Evolutionary conservation across 2,329 filamentous ascomycete species (phyloP).

Genomic region (Aspergillus bombycis): DNA sequence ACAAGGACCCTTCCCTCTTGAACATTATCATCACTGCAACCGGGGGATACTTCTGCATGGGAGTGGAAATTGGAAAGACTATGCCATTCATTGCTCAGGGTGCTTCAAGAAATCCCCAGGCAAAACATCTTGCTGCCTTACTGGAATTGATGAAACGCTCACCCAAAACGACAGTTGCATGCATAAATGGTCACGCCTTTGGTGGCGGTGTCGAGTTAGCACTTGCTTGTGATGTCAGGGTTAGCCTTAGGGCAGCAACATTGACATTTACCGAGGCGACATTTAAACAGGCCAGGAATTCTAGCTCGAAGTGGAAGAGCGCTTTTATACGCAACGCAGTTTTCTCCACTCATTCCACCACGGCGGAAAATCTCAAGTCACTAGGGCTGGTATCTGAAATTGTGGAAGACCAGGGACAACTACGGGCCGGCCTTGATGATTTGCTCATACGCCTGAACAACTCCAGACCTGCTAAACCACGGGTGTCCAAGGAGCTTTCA

Average conservation of each 20-base stretch:
- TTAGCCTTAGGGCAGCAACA: slow-evolving; percentile 2
- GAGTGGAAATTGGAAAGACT: slow-evolving; percentile 3
- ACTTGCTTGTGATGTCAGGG: slow-evolving; percentile 2
- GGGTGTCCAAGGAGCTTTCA: neutral
- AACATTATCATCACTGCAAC: slow-evolving; percentile 2
- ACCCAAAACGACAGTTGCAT: slow-evolving; percentile 4
- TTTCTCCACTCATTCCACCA: slow-evolving; percentile 6
- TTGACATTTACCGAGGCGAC: slow-evolving; percentile 7
- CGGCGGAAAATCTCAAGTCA: slow-evolving; percentile 1
- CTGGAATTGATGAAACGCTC: slow-evolving; percentile 1
- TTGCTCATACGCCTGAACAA: slow-evolving; percentile 3
- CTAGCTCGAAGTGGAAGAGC: neutral
- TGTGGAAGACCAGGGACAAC: neutral
- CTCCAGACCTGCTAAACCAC: slow-evolving; percentile 3
- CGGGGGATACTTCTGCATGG: slow-evolving; percentile 12
- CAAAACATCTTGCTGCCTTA: neutral
- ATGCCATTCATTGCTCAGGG: neutral
- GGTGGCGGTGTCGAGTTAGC: slow-evolving; percentile 9
- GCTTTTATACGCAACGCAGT: neutral
- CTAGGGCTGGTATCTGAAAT: slow-evolving; percentile 6
- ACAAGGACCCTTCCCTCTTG: slow-evolving; percentile 1
- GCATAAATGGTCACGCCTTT: slow-evolving; percentile 10
- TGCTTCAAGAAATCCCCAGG: neutral
- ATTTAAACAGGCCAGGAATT: neutral
- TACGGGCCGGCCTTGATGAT: neutral